Base-by-base conservation (phyloP, 176 grass and related monocot species). In the Cenchrus purpureus region DNA sequence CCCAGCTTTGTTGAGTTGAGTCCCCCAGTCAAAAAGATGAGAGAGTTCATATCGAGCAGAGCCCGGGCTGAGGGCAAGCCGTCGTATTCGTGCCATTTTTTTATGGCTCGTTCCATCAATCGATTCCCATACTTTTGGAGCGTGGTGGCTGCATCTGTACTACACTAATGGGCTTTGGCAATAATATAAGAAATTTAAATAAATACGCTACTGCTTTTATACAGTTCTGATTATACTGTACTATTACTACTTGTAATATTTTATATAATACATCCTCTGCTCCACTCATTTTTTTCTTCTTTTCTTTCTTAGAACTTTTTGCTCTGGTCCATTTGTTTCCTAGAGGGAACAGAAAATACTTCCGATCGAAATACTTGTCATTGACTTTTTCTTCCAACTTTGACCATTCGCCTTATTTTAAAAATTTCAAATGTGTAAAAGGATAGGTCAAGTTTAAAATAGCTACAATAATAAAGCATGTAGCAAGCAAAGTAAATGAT, bases 41-140 rank as follows among this genome's bases (percentile, higher is more conserved):
- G 61, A 40, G 37, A 40, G 37, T 3, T 40, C 2, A 40, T 40
- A 40, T 40, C 37, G 3, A 40, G 37, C 37, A 0, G 37, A 40
- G 37, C 37, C 37, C 8, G 4, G 15, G 61, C 25, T 55, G 37
- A 40, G 37, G 37, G 37, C 37, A 4, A 55, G 83, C 58, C 73
- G 55, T 81, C 71, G 49, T 44, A 45, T 45, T 55, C 25, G n/a
- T 44, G 46, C 12, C 5, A 60, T 86, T 29, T 67, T 90, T 73
- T 20, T 67, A 25, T 71, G 5, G 44, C 48, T 87, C 61, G 43
- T 65, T 83, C 20, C 72, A 87, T 82, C 84, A 64, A 56, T 87
- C 20, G 81, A 85, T 90, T 79, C 85, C 78, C 51, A 79, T 79
- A 49, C 85, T 87, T 93, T 85, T 74, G 88, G 88, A 89, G 90